These are phyloP conservation scores for Spathaspora jeffriesii DNA, from an alignment of 1,139 yeast genomes.

Conservation along the genomic window DNA sequence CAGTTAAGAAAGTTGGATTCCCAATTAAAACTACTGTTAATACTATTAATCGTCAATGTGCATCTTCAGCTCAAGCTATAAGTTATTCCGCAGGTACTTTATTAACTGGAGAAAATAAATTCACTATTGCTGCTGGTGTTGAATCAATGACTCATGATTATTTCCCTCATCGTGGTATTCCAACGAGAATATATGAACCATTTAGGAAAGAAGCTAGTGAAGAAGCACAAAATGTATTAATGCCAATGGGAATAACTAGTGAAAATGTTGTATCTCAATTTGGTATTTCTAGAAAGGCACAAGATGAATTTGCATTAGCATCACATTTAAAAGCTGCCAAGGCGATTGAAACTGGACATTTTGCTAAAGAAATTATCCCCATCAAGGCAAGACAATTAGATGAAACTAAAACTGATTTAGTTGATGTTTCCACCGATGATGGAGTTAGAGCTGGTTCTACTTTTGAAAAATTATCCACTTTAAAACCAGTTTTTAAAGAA, in stretches of 20 bases:
- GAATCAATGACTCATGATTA: conserved; percentile 99
- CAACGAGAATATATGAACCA: too few species aligned
- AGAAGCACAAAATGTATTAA: conserved; percentile 80
- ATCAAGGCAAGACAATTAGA: conserved; percentile 93
- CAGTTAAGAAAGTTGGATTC: conserved; percentile 86
- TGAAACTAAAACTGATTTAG: too few species aligned
- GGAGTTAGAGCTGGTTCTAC: conserved; percentile 86
- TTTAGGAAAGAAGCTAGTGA: conserved; percentile 77
- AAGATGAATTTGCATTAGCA: conserved; percentile 67
- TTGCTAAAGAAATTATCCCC: conserved; percentile 78
- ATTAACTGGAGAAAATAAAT: too few species aligned
- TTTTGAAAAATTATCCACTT: conserved; percentile 83
- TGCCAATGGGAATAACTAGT: conserved; percentile 98
- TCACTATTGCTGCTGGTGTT: conserved; percentile 96
- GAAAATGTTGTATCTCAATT: conserved; percentile 89
- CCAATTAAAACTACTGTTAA: conserved; percentile 79
- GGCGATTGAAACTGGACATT: conserved; percentile 82
- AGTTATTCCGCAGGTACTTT: conserved; percentile 88
- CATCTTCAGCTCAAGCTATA: conserved; percentile 93
- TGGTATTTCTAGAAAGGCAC: conserved; percentile 63
- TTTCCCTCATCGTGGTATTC: too few species aligned
- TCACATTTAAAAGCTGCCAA: conserved; percentile 78
- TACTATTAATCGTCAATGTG: conserved; percentile 95
- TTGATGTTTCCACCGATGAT: conserved; percentile 79
- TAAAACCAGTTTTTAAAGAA: too few species aligned